Conservation (phyloP, 345 rosid species). For the Populus simonii region DNA sequence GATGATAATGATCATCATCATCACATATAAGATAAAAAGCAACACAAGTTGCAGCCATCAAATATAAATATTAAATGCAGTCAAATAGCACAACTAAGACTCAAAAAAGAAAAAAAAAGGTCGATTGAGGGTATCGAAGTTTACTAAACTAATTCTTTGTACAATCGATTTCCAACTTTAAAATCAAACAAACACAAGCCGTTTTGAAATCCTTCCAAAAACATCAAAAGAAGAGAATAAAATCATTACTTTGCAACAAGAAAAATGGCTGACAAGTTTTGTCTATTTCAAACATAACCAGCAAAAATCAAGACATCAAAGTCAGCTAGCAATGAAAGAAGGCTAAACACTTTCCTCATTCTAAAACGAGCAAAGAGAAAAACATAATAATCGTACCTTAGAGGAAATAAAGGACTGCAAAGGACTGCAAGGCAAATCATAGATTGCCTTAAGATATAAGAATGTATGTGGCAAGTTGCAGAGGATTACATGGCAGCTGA, state of each 20-base stretch:
- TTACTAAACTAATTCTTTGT: too few species aligned
- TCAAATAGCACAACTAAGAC: too few species aligned
- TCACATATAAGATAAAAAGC: neutral
- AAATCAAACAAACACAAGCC: too few species aligned
- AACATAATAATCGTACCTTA: neutral
- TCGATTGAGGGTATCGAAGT: neutral
- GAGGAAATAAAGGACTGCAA: too few species aligned
- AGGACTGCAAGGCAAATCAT: too few species aligned
- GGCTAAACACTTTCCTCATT: neutral
- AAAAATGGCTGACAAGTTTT: neutral
- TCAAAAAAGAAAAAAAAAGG: neutral
- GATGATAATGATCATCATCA: neutral
- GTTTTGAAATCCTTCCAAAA: too few species aligned
- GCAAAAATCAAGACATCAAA: neutral
- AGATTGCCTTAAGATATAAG: neutral
- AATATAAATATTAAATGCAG: neutral
- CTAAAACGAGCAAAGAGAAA: neutral
- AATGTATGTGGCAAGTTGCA: neutral
- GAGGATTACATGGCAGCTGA: neutral
- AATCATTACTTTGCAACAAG: neutral
- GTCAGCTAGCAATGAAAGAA: neutral
- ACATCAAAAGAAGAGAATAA: too few species aligned
- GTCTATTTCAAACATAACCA: neutral
- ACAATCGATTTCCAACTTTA: too few species aligned
- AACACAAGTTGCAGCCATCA: neutral